phyloP scores from a whole-genome alignment of 129 eudicot genomes.

The Flaveria ramosissima region DNA sequence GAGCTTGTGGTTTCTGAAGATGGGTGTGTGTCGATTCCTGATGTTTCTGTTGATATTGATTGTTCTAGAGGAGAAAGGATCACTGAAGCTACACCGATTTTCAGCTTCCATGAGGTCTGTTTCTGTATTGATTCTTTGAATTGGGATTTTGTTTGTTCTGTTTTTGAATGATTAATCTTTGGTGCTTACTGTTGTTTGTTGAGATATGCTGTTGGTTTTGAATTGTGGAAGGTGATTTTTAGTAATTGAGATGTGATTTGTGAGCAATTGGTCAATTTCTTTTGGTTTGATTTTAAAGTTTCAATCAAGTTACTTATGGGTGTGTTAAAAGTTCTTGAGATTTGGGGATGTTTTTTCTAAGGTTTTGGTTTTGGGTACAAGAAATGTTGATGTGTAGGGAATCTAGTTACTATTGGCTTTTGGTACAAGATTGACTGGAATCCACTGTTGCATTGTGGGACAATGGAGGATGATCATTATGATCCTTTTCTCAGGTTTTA shows the following conservation, averaged over 20 bases:
- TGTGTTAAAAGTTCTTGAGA: constrained; percentile 4
- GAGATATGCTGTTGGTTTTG: not conserved
- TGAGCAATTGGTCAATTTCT: not conserved
- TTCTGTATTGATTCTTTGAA: not conserved
- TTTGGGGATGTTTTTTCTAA: not conserved
- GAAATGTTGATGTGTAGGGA: constrained; percentile 11
- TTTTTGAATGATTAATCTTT: not conserved
- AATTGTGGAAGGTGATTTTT: not conserved
- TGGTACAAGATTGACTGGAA: constrained; percentile 1
- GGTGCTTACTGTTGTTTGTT: not conserved
- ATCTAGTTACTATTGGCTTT: not conserved
- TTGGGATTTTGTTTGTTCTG: not conserved
- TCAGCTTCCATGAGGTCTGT: constrained; percentile 69
- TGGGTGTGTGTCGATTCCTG: constrained; percentile 47
- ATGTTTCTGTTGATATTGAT: constrained; percentile 74
- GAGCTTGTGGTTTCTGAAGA: constrained; percentile 53
- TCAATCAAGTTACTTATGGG: not conserved
- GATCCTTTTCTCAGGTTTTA: not conserved
- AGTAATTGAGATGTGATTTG: constrained; percentile 15
- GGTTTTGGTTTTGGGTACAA: not conserved
- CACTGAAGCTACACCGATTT: constrained; percentile 64
- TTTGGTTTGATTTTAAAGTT: not conserved
- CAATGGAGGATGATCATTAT: not conserved
- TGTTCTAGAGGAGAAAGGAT: constrained; percentile 51
- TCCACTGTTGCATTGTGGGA: not conserved